Conservation (phyloP, 441 rosid species). For the Geranium incanum region DNA sequence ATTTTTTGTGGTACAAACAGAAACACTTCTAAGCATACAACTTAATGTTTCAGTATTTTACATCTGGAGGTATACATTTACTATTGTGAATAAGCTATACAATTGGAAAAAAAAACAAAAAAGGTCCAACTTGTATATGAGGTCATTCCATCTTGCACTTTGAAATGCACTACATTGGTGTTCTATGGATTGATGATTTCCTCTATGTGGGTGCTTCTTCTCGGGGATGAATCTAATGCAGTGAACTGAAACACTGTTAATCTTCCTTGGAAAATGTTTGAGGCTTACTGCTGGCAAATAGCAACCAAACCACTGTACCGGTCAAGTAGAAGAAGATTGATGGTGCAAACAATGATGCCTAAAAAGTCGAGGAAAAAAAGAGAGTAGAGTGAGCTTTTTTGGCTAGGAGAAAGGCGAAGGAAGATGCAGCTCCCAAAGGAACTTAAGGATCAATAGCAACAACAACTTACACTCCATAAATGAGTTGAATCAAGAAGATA, state of each 20-base stretch:
- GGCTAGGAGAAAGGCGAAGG: neutral
- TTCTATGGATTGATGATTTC: neutral
- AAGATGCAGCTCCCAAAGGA: neutral
- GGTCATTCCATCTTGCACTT: neutral
- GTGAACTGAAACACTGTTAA: constrained; percentile 13
- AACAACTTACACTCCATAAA: constrained; percentile 83
- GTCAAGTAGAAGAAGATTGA: constrained; percentile 90
- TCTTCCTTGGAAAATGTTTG: constrained; percentile 51
- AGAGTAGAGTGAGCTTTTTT: neutral
- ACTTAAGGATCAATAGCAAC: neutral
- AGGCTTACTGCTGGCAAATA: constrained; percentile 80
- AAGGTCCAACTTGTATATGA: neutral
- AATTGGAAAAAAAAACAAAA: neutral
- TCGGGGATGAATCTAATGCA: neutral
- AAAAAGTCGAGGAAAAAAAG: constrained; percentile 18
- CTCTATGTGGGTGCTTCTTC: neutral
- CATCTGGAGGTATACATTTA: constrained; percentile 1
- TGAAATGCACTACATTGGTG: neutral
- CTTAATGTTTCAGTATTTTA: neutral
- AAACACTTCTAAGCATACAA: too few relatives aligned
- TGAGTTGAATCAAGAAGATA: constrained; percentile 84
- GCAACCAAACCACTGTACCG: constrained; percentile 80
- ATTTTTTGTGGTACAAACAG: too few relatives aligned
- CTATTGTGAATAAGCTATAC: neutral
- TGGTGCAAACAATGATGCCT: constrained; percentile 74